A percentile compares a stretch with the other conserved stretches of the same genome.
Conservation (phyloP, 108 stramenopile species). For the Epipyxis sp. region DNA sequence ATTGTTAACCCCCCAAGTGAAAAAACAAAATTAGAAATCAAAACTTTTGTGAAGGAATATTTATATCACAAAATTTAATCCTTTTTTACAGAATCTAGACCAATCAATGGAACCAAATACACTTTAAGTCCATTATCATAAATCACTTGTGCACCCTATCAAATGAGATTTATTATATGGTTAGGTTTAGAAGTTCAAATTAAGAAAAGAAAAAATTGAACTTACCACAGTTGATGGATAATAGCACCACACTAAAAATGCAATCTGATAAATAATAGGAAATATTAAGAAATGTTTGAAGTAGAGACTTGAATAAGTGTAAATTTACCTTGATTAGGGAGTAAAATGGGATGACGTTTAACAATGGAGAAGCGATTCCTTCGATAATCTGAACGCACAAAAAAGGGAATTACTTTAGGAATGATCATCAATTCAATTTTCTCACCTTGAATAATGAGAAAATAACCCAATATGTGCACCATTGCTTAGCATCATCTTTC, state of each 20-base stretch:
- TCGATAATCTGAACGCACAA: slow-evolving; percentile 15
- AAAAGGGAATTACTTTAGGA: not conserved
- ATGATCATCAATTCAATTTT: not conserved
- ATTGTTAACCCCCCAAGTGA: too few relatives aligned
- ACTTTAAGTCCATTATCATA: not conserved
- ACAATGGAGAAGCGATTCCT: not conserved
- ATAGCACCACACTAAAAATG: slow-evolving; percentile 18
- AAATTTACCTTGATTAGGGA: slow-evolving; percentile 29
- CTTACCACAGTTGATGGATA: not conserved
- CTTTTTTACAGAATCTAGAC: too few relatives aligned
- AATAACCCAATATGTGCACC: slow-evolving; percentile 39
- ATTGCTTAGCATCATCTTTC: slow-evolving; percentile 43
- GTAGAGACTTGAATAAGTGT: too few relatives aligned
- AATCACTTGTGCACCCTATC: slow-evolving; percentile 3
- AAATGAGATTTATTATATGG: not conserved
- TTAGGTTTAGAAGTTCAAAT: not conserved
- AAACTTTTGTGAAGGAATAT: too few relatives aligned
- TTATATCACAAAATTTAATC: too few relatives aligned
- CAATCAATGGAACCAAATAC: slow-evolving; percentile 8
- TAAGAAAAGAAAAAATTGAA: not conserved
- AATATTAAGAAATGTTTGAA: too few relatives aligned
- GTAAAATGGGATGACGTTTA: slow-evolving; percentile 15
- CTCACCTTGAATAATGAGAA: slow-evolving; percentile 28
- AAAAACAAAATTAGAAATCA: too few relatives aligned
- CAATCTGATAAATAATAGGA: too few relatives aligned